Percentiles rank a stretch among this genome's conserved stretches.
Conservation (phyloP, 805 yeast species). For the Kazachstania viticola region DNA sequence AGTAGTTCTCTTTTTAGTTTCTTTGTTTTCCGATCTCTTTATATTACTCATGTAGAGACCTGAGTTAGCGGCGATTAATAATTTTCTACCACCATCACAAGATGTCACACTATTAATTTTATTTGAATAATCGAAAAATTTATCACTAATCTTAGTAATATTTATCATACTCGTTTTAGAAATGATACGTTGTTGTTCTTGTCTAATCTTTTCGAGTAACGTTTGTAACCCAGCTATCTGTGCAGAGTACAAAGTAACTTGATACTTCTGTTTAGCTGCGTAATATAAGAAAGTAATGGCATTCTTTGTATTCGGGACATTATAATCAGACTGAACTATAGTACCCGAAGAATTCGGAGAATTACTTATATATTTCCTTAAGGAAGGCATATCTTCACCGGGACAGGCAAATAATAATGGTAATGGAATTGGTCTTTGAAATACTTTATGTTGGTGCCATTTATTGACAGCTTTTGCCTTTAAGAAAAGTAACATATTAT, state of each 20-base stretch:
- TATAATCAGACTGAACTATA: conserved; percentile 17
- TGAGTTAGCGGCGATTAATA: conserved; percentile 81
- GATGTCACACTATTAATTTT: conserved; percentile 87
- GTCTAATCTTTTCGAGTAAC: conserved; percentile 64
- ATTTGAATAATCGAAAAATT: conserved; percentile 61
- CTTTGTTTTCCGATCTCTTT: conserved; percentile 34
- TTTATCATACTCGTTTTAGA: conserved; percentile 71
- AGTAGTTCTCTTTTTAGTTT: conserved; percentile 36
- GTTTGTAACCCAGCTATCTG: conserved; percentile 56
- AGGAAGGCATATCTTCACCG: conserved; percentile 65
- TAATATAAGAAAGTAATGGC: conserved; percentile 26
- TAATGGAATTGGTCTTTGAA: conserved; percentile 77
- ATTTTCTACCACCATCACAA: conserved; percentile 85
- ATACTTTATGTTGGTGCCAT: conserved; percentile 83
- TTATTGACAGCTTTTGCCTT: conserved; percentile 79
- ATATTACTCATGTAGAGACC: conserved; percentile 81
- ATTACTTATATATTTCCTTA: conserved; percentile 32
- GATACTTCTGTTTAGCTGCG: conserved; percentile 31
- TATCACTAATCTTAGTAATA: conserved; percentile 58
- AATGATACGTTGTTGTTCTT: conserved; percentile 66
- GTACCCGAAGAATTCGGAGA: conserved; percentile 24
- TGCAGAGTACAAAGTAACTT: conserved; percentile 32
- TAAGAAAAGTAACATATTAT: conserved; percentile 76
- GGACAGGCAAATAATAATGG: conserved; percentile 66
- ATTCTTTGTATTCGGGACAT: conserved; percentile 18